phyloP scores from a whole-genome alignment of 202 grass and related monocot species.

The Schoenoplectus tabernaemontani region DNA sequence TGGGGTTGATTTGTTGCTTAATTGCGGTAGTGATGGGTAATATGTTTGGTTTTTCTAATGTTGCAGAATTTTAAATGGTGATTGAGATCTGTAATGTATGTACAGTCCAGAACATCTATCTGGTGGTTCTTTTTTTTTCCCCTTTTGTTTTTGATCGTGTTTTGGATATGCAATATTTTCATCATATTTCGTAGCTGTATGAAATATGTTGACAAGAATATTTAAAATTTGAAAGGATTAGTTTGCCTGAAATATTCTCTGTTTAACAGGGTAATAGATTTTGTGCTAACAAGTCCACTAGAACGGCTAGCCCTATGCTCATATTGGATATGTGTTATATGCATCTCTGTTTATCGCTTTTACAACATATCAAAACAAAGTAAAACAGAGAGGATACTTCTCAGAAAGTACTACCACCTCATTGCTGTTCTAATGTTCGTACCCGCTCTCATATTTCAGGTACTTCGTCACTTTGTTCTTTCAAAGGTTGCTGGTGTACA shows the following conservation, averaged over 20 bases:
- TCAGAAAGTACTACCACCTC: conserved; percentile 97
- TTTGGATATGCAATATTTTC: too few species aligned
- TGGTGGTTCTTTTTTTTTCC: background rate
- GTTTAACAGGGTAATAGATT: conserved; percentile 76
- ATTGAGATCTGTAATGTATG: too few species aligned
- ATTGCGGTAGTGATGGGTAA: too few species aligned
- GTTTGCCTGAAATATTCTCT: background rate
- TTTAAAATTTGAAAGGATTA: background rate
- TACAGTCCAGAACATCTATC: too few species aligned
- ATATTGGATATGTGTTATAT: conserved; percentile 96
- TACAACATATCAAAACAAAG: conserved; percentile 92
- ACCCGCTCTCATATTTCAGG: conserved; percentile 92
- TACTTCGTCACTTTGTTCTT: conserved; percentile 14
- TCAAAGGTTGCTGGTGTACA: background rate
- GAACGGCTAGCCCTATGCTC: conserved; percentile 66
- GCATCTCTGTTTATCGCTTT: conserved; percentile 67
- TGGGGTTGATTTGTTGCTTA: too few species aligned
- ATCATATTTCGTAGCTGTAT: background rate
- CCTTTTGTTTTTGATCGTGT: background rate
- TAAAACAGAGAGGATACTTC: conserved; percentile 90
- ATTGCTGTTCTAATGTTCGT: conserved; percentile 89
- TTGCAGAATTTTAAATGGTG: too few species aligned
- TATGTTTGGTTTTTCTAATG: too few species aligned
- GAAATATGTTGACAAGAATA: background rate
- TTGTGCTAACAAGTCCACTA: conserved; percentile 60